Conservation (phyloP, 2,329 filamentous ascomycete species). For the Pestalotiopsis sp. region DNA sequence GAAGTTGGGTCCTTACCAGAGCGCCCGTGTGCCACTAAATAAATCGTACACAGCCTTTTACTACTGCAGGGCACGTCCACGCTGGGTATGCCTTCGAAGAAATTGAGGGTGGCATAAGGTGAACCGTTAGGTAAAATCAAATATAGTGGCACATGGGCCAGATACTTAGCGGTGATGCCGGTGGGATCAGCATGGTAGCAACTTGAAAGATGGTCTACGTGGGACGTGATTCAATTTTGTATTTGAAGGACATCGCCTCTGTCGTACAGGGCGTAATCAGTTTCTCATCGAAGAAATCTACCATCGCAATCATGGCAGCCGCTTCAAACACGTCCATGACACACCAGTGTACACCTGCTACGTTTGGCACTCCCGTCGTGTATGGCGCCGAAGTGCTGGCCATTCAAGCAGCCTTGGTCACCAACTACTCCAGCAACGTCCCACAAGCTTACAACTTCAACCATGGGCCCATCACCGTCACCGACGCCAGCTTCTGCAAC, state of each 20-base stretch:
- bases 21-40: background rate
- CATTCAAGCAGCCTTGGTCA: background rate
- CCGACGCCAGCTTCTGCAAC: constrained; percentile 4
- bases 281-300: background rate
- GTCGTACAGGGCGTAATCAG: background rate
- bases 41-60: background rate
- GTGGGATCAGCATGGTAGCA: background rate
- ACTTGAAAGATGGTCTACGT: background rate
- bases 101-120: background rate
- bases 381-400: background rate
- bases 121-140: background rate
- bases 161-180: background rate
- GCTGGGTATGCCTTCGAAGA: background rate
- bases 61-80: background rate
- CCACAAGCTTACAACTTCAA: background rate
- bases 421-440: background rate
- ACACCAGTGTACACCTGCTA: background rate
- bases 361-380: background rate
- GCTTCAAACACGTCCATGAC: background rate
- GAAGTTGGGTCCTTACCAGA: background rate
- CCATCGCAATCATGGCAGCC: background rate
- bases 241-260: background rate
- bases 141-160: background rate
- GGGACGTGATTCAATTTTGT: background rate
- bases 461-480: background rate